phyloP scores from a whole-genome alignment of 352 stramenopile species.

The Thraustochytrium striatum region DNA sequence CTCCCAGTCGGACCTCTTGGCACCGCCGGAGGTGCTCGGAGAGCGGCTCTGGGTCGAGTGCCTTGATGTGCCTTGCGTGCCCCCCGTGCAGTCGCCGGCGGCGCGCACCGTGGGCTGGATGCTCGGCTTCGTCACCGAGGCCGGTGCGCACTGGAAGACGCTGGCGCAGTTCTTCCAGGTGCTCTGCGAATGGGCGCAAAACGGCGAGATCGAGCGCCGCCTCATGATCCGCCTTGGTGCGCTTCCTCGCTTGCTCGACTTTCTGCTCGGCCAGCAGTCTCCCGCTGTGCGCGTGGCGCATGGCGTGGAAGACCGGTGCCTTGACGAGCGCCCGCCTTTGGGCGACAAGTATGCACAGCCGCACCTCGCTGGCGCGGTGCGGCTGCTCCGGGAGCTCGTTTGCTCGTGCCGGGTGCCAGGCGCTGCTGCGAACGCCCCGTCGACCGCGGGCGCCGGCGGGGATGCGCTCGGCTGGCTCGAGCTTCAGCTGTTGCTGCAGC shows the following conservation, averaged over 20 bases:
- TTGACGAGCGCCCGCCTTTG: neutral
- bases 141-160: neutral
- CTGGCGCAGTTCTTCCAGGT: constrained; percentile 6
- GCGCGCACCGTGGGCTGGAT: constrained; percentile 24
- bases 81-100: neutral
- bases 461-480: neutral
- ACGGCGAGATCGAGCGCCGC: neutral
- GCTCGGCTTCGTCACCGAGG: constrained; percentile 5
- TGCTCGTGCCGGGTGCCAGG: neutral
- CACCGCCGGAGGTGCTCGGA: neutral
- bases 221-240: constrained; percentile 17
- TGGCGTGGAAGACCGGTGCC: neutral
- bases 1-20: too few relatives aligned
- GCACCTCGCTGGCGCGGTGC: neutral
- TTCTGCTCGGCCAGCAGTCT: constrained; percentile 20
- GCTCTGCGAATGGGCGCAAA: neutral
- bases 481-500: neutral
- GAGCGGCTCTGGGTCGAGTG: constrained; percentile 15
- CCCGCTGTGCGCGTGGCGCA: neutral
- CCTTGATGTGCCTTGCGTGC: constrained; percentile 20
- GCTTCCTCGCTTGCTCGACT: constrained; percentile 27
- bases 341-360: constrained; percentile 26
- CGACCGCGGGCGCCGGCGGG: neutral
- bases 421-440: neutral
- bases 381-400: neutral